phyloP scores from a whole-genome alignment of 805 yeast species.

The Yamadazyma paraphyllophila region DNA sequence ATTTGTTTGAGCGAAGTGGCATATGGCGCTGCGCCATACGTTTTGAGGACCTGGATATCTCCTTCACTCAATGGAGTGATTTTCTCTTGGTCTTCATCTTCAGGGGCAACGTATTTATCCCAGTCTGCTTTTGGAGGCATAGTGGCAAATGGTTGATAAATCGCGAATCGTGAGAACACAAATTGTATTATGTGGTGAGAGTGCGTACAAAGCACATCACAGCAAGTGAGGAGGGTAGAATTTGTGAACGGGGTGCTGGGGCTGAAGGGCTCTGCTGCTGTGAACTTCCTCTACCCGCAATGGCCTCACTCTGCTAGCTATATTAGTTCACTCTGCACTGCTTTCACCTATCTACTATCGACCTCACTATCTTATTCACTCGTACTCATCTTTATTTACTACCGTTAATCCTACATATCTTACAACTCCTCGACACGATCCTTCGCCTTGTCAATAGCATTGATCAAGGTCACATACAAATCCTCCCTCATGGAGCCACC shows the following conservation, averaged over 20 bases:
- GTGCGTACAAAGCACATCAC: too few species aligned
- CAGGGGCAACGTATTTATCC: slow-evolving; percentile 95
- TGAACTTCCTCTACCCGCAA: too few species aligned
- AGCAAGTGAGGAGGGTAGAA: too few species aligned
- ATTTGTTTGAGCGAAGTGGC: slow-evolving; percentile 74
- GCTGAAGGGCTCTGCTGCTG: too few species aligned
- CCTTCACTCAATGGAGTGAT: slow-evolving; percentile 90
- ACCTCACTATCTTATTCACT: too few species aligned
- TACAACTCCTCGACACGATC: neutral
- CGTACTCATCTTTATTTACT: neutral
- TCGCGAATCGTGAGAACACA: neutral
- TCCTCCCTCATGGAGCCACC: slow-evolving; percentile 2
- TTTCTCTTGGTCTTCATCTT: slow-evolving; percentile 65
- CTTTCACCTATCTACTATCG: too few species aligned
- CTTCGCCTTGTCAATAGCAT: slow-evolving; percentile 1
- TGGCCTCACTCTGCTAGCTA: too few species aligned
- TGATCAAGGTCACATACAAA: neutral
- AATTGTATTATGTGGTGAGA: too few species aligned
- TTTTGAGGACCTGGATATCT: slow-evolving; percentile 94
- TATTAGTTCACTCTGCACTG: too few species aligned
- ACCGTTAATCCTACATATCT: neutral
- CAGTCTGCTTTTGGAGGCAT: slow-evolving; percentile 99
- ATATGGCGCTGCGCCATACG: slow-evolving; percentile 98
- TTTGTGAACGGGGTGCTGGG: too few species aligned
- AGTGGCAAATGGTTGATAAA: neutral